Evolutionary conservation across 2,329 filamentous ascomycete genomes (phyloP), one percentile per base, ranked within the genome.

Genomic region (Xylaria hypoxylon): DNA sequence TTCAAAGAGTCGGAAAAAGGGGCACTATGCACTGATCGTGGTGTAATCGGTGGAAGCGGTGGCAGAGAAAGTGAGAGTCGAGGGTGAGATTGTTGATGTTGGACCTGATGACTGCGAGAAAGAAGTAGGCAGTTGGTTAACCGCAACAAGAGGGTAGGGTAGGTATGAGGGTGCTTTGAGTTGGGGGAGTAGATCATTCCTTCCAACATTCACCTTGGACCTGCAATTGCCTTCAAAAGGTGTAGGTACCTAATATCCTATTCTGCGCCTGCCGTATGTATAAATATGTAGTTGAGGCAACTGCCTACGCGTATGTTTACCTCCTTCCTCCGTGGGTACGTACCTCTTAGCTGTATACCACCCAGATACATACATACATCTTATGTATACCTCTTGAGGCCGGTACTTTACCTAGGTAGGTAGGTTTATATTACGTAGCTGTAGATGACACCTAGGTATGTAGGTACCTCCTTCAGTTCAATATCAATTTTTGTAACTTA

Each of bases 11-110:
- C 35, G 28, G 48, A 59, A 45, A 45, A 53, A 62, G 59, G 64
- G 59, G 52, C 11, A 52, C 60, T 38, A 62, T 57, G 59, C 33
- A 61, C 28, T 38, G 44, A 64, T 64, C 7, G 56, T 55, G 19
- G 35, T 62, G 45, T 55, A 53, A 58, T 24, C 26, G 35, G 13
- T 17, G 17, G 40, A 33, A 44, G 55, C 24, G n/a, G 50, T 56
- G 48, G 51, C 17, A 57, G 55, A 63, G 57, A 60, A 61, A 59
- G 59, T 33, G 50, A 47, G 48, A 50, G 40, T 64, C 47, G 59
- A 56, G 17, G 42, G 48, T 48, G 26, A 38, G 33, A 31, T 28
- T 33, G 47, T 64, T 45, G 42, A n/a, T n/a, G 59, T 40, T 42
- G 59, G 24, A 50, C 3, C 42, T 11, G 42, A 33, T 50, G 42